Evolutionary conservation across 768 basidiomycete genomes (phyloP).

Genomic region (Russula abietina): DNA sequence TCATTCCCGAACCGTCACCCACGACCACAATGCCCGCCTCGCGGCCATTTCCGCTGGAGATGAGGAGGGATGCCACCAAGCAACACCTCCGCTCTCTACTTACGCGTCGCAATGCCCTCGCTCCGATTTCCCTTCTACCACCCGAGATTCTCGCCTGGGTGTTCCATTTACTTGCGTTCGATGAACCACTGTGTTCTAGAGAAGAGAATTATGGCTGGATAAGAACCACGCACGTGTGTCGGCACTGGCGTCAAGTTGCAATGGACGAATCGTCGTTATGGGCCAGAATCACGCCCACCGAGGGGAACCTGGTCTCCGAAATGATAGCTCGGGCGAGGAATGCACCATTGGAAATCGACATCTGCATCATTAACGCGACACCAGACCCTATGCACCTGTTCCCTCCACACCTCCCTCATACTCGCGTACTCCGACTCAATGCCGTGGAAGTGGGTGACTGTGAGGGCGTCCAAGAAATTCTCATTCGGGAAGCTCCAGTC

Average conservation of each 20-base stretch:
- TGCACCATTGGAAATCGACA: slow-evolving; percentile 5
- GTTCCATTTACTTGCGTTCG: slow-evolving; percentile 2
- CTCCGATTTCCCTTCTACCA: background rate
- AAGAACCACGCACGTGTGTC: slow-evolving; percentile 19
- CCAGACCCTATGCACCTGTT: background rate
- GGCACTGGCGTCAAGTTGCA: slow-evolving; percentile 19
- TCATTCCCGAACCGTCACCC: background rate
- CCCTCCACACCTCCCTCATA: slow-evolving; percentile 1
- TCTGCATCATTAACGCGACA: background rate
- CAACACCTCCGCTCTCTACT: background rate
- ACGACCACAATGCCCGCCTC: background rate
- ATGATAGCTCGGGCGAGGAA: background rate
- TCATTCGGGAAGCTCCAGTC: background rate
- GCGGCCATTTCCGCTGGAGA: background rate
- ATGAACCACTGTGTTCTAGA: background rate
- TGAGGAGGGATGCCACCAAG: background rate
- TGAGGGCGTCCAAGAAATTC: background rate
- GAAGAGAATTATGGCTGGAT: background rate
- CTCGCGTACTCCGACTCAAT: slow-evolving; percentile 8
- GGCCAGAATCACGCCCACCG: slow-evolving; percentile 11
- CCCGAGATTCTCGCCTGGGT: background rate
- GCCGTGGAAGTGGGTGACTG: background rate
- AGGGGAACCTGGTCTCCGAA: slow-evolving; percentile 8
- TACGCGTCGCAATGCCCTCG: background rate
- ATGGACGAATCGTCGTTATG: slow-evolving; percentile 11